phyloP scores from a whole-genome alignment of 176 grass and related monocot species.

The Zea mays region DNA sequence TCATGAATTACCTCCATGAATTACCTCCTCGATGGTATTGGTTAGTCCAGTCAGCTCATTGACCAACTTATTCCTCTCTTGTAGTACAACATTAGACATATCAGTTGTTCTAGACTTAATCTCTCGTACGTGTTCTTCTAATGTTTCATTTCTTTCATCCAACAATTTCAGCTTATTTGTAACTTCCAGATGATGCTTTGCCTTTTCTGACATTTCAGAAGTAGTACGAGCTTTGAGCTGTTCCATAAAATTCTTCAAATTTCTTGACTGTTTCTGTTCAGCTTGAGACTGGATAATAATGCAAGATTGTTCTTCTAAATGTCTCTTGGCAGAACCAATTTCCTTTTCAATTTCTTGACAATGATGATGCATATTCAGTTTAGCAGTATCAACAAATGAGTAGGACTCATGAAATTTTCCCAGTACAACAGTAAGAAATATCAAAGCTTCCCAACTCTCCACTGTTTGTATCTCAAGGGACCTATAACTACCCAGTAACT shows the following conservation, averaged over 20 bases:
- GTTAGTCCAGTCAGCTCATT: no score
- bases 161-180: constrained; percentile 38
- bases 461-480: constrained; percentile 46
- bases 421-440: constrained; percentile 32
- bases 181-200: constrained; percentile 44
- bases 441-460: constrained; percentile 46
- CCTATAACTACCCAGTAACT: constrained; percentile 50
- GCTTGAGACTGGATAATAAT: no score
- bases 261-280: constrained; percentile 29
- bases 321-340: no score
- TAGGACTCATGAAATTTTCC: constrained; percentile 53
- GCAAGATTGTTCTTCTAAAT: no score
- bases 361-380: constrained; percentile 42
- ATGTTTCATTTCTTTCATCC: constrained; percentile 45
- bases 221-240: constrained; percentile 48
- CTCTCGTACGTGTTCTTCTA: constrained; percentile 42
- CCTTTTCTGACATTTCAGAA: constrained; percentile 43
- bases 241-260: constrained; percentile 46
- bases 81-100: no score
- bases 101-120: constrained; percentile 40
- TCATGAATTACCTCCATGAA: no score
- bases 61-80: no score
- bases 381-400: constrained; percentile 36
- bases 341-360: no score
- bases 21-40: no score